Conservation (phyloP, 1,284 basidiomycete species). For the Singerocomus inundabilis region DNA sequence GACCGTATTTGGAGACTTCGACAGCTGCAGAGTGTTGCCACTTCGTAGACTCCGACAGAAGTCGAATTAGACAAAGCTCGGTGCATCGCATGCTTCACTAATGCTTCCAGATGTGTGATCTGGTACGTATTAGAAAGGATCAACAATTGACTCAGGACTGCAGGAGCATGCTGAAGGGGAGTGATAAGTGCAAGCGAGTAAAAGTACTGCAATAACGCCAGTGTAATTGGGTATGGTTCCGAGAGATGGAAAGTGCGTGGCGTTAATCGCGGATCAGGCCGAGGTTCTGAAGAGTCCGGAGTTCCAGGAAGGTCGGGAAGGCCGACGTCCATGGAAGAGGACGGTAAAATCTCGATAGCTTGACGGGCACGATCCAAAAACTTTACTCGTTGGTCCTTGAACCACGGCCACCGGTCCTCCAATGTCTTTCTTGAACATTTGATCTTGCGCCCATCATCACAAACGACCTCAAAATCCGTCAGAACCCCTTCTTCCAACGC, state of each 20-base stretch:
- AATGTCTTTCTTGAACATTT: slow-evolving; percentile 80
- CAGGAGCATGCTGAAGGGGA: slow-evolving; percentile 85
- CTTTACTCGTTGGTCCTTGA: slow-evolving; percentile 66
- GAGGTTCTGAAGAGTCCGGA: slow-evolving; percentile 43
- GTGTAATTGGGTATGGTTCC: slow-evolving; percentile 85
- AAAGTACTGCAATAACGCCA: slow-evolving; percentile 90
- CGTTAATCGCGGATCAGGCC: slow-evolving; percentile 72
- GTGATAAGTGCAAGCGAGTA: slow-evolving; percentile 86
- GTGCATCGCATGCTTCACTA: slow-evolving; percentile 93
- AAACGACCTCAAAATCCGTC: slow-evolving; percentile 88
- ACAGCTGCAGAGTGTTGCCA: slow-evolving; percentile 87
- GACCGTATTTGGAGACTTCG: slow-evolving; percentile 85
- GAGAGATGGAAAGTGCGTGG: slow-evolving; percentile 80
- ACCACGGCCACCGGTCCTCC: slow-evolving; percentile 93
- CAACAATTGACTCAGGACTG: slow-evolving; percentile 84
- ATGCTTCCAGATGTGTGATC: slow-evolving; percentile 68
- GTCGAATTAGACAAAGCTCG: slow-evolving; percentile 78
- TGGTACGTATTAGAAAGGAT: slow-evolving; percentile 84
- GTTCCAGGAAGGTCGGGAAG: slow-evolving; percentile 57
- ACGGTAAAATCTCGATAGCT: slow-evolving; percentile 55
- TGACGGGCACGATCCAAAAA: slow-evolving; percentile 56
- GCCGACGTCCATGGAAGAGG: slow-evolving; percentile 54
- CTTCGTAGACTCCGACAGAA: slow-evolving; percentile 89
- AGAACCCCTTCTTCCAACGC: slow-evolving; percentile 75
- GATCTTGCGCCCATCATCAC: slow-evolving; percentile 85